Evolutionary conservation across 768 basidiomycete genomes (phyloP).

Genomic region (Termitomyces sp.): DNA sequence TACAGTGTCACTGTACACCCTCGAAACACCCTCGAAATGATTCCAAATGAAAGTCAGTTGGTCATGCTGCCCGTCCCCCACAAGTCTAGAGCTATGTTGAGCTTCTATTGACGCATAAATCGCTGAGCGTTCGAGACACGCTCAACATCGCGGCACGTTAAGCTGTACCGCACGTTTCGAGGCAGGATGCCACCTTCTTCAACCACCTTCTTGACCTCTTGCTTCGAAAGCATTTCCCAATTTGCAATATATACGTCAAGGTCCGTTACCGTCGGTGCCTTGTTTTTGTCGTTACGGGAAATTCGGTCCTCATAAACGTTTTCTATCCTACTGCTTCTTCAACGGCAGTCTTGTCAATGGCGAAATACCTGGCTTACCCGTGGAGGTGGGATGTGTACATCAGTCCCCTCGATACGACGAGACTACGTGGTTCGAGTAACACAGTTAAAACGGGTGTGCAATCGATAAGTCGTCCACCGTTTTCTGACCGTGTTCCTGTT

Average conservation of each 20-base stretch:
- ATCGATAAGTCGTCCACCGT: constrained; percentile 54
- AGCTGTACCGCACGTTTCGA: constrained; percentile 66
- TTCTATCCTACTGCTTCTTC: constrained; percentile 47
- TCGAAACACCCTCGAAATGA: neutral
- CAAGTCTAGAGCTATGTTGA: neutral
- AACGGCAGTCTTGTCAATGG: neutral
- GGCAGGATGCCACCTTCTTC: constrained; percentile 46
- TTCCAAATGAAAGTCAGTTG: neutral
- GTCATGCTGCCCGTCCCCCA: neutral
- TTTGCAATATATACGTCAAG: constrained; percentile 51
- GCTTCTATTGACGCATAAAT: constrained; percentile 22
- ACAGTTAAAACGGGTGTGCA: constrained; percentile 64
- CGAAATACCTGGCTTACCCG: constrained; percentile 39
- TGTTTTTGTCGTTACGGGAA: constrained; percentile 19
- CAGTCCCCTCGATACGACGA: constrained; percentile 67
- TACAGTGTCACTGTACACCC: no score
- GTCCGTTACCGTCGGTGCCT: constrained; percentile 23
- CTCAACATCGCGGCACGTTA: constrained; percentile 83
- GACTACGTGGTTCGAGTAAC: constrained; percentile 81
- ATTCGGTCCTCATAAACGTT: constrained; percentile 48
- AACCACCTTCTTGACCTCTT: constrained; percentile 35
- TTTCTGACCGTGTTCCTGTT: constrained; percentile 16
- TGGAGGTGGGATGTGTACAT: constrained; percentile 77
- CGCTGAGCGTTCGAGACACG: constrained; percentile 45
- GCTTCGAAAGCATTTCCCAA: constrained; percentile 43